Evolutionary conservation across 768 basidiomycete species (phyloP).

Genomic region (Megacollybia marginata): DNA sequence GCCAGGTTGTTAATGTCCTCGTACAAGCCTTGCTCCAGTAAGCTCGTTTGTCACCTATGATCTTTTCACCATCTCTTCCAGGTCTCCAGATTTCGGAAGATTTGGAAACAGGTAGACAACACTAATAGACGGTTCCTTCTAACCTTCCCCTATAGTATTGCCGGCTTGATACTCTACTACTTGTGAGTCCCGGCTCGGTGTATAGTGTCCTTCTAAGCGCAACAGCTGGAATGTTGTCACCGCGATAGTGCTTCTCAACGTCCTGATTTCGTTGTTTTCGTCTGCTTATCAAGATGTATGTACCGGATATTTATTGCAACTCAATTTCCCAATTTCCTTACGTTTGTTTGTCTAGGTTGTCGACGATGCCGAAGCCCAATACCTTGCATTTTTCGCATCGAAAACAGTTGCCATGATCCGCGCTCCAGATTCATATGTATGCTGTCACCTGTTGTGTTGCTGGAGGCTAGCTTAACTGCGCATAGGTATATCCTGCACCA

Average conservation of each 20-base stretch:
- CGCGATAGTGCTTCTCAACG: conserved; percentile 81
- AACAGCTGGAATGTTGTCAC: conserved; percentile 77
- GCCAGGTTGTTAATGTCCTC: conserved; percentile 61
- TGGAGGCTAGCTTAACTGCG: background rate
- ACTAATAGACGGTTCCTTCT: too few species aligned
- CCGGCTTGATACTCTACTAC: conserved; percentile 71
- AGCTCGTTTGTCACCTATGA: conserved; percentile 5
- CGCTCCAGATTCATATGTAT: conserved; percentile 71
- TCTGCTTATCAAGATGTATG: conserved; percentile 85
- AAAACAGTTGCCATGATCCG: conserved; percentile 84
- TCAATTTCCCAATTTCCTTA: background rate
- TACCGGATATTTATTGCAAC: conserved; percentile 2
- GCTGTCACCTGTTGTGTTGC: conserved; percentile 9
- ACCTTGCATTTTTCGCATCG: conserved; percentile 81
- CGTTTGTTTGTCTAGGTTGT: conserved; percentile 43
- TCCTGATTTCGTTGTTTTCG: conserved; percentile 92
- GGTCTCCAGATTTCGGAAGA: conserved; percentile 61
- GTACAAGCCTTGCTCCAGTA: conserved; percentile 81
- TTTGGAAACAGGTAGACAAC: conserved; percentile 38
- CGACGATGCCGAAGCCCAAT: conserved; percentile 83
- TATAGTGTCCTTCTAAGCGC: conserved; percentile 1
- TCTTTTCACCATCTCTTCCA: conserved; percentile 13
- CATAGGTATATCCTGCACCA: conserved; percentile 75
- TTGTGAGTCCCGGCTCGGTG: conserved; percentile 39
- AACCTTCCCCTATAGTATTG: conserved; percentile 26